A percentile compares a stretch with the other conserved stretches of the same genome.
phyloP scores from a whole-genome alignment of 805 yeast species.

The Saccharomycopsis schoenii region DNA sequence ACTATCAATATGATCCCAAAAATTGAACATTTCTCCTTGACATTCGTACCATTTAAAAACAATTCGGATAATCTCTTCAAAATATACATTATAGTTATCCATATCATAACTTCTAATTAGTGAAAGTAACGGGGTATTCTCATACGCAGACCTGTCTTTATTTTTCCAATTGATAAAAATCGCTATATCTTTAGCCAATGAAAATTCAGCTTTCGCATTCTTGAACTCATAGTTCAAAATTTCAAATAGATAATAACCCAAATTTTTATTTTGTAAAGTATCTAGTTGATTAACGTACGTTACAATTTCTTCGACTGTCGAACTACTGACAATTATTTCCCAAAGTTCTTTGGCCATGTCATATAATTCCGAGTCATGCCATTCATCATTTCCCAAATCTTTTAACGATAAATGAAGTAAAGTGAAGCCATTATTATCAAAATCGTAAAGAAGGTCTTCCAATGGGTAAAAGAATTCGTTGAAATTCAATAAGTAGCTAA shows the following conservation, averaged over 20 bases:
- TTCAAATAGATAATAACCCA: constrained; percentile 68
- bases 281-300: constrained; percentile 45
- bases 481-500: constrained; percentile 36
- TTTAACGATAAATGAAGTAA: constrained; percentile 55
- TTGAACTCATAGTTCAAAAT: constrained; percentile 21
- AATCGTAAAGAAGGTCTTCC: constrained; percentile 61
- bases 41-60: constrained; percentile 34
- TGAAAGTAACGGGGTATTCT: constrained; percentile 72
- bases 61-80: constrained; percentile 35
- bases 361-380: constrained; percentile 31
- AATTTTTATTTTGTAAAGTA: constrained; percentile 37
- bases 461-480: constrained; percentile 43
- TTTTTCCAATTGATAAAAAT: constrained; percentile 55
- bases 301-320: constrained; percentile 36
- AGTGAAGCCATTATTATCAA: constrained; percentile 42
- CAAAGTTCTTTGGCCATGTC: constrained; percentile 39
- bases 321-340: constrained; percentile 32
- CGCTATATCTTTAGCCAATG: constrained; percentile 46
- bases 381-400: background rate
- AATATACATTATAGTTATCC: constrained; percentile 41
- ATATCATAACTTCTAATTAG: constrained; percentile 77
- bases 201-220: constrained; percentile 20
- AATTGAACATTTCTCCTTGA: constrained; percentile 29
- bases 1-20: constrained; percentile 57
- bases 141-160: constrained; percentile 40